Evolutionary conservation across 2,329 filamentous ascomycete species (phyloP).

Genomic region (Ophiostoma ulmi): DNA sequence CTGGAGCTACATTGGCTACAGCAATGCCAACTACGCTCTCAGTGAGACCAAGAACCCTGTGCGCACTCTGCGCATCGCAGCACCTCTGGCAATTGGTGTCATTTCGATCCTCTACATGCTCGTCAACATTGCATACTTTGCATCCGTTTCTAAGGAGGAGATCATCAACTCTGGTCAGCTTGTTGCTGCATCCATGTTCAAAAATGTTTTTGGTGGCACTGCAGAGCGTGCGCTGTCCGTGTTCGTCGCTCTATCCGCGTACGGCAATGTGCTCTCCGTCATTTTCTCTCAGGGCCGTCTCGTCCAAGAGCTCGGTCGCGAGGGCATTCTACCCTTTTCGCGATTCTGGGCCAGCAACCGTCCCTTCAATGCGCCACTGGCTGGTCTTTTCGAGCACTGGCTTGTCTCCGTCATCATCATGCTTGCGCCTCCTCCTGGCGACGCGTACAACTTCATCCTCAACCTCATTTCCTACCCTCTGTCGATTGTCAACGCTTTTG

Average conservation of each 20-base stretch:
- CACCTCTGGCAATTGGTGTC: constrained; percentile 53
- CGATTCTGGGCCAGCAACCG: constrained; percentile 59
- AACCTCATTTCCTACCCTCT: constrained; percentile 62
- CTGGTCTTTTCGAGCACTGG: constrained; percentile 60
- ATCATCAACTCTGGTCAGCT: constrained; percentile 49
- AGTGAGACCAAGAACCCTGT: constrained; percentile 63
- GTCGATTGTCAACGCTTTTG: constrained; percentile 53
- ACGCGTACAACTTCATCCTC: constrained; percentile 60
- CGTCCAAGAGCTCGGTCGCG: constrained; percentile 60
- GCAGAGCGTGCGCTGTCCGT: constrained; percentile 58
- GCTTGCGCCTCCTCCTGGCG: constrained; percentile 60
- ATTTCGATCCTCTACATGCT: constrained; percentile 61
- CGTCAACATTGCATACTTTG: constrained; percentile 63
- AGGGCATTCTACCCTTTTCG: constrained; percentile 61
- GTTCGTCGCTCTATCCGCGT: constrained; percentile 62
- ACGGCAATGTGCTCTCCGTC: constrained; percentile 62
- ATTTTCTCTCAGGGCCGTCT: constrained; percentile 65
- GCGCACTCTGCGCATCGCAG: constrained; percentile 60
- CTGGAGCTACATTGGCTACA: constrained; percentile 64
- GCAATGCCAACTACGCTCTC: constrained; percentile 62
- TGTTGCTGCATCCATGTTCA: constrained; percentile 51
- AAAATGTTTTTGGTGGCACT: constrained; percentile 49
- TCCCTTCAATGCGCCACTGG: constrained; percentile 58
- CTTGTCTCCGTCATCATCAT: constrained; percentile 60
- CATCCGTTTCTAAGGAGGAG: constrained; percentile 50